These are phyloP conservation scores for Xerocomellus chrysenteron DNA, from an alignment of 768 basidiomycete species.

Conservation along the genomic window DNA sequence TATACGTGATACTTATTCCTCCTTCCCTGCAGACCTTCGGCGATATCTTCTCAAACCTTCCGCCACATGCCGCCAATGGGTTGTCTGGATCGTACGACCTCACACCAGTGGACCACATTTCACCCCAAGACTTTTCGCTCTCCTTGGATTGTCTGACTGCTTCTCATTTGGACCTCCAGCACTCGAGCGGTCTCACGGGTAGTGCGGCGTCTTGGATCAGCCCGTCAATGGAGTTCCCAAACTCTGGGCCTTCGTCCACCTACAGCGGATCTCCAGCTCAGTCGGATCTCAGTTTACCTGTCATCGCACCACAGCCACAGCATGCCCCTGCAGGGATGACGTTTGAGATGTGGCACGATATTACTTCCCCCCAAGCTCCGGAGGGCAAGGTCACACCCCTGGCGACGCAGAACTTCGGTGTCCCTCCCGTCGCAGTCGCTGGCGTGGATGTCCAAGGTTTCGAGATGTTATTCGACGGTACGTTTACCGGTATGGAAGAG, in stretches of 20 bases:
- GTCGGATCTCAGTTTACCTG: conserved; percentile 28
- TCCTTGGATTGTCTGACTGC: conserved; percentile 3
- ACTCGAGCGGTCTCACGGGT: neutral
- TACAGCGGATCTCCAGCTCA: conserved; percentile 44
- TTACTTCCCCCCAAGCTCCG: neutral
- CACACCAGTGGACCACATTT: conserved; percentile 30
- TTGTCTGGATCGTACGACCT: conserved; percentile 15
- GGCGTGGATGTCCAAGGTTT: conserved; percentile 11
- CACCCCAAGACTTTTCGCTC: conserved; percentile 18
- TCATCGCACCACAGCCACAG: conserved; percentile 31
- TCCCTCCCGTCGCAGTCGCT: neutral
- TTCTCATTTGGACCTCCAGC: conserved; percentile 10
- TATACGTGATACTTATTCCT: neutral
- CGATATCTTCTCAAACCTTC: conserved; percentile 25
- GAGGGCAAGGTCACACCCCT: conserved; percentile 3
- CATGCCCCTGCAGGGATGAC: neutral
- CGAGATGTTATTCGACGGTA: conserved; percentile 16
- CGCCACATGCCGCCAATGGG: conserved; percentile 17
- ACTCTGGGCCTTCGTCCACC: conserved; percentile 40
- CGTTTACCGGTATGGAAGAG: conserved; percentile 9
- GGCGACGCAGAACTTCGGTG: conserved; percentile 1
- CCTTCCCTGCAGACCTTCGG: conserved; percentile 16
- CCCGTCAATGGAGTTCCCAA: conserved; percentile 14
- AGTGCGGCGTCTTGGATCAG: conserved; percentile 6
- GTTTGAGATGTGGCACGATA: conserved; percentile 25